Percentiles rank a stretch among this genome's conserved stretches.
These are phyloP conservation scores for Diaporthe amygdali DNA, from an alignment of 2,329 filamentous ascomycete genomes.

Conservation along the genomic window DNA sequence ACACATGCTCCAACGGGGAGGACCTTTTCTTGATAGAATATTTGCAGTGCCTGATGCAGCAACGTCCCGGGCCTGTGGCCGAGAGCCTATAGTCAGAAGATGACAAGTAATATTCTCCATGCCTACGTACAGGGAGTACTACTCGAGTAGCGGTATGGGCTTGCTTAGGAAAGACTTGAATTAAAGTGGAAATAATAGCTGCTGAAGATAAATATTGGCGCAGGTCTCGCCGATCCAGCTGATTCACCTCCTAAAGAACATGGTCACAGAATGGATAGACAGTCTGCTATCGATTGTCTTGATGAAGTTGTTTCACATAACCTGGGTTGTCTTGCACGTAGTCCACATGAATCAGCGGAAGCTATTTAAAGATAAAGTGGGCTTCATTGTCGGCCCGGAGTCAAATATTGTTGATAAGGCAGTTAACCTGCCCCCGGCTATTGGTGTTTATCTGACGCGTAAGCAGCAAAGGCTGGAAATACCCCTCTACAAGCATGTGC, in stretches of 20 bases:
- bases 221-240: conserved; percentile 31
- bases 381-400: background rate
- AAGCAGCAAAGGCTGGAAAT: no score
- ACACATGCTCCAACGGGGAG: conserved; percentile 11
- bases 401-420: background rate
- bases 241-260: conserved; percentile 30
- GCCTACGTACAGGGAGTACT: background rate
- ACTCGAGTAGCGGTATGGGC: background rate
- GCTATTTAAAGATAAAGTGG: background rate
- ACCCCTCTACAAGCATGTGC: background rate
- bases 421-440: background rate
- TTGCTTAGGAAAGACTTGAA: background rate
- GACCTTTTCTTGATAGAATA: conserved; percentile 21
- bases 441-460: background rate
- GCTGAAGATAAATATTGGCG: conserved; percentile 19
- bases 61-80: background rate
- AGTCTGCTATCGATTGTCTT: conserved; percentile 32
- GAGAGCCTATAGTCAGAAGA: background rate
- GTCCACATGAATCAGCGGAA: conserved; percentile 16
- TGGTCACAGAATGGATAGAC: conserved; percentile 28
- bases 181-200: background rate
- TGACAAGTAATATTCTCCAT: no score
- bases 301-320: conserved; percentile 30
- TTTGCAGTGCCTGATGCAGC: conserved; percentile 15
- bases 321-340: conserved; percentile 24